Evolutionary conservation across 2,329 filamentous ascomycete species (phyloP), one percentile per base, ranked within the genome.

Genomic region (Coleophoma cylindrospora): DNA sequence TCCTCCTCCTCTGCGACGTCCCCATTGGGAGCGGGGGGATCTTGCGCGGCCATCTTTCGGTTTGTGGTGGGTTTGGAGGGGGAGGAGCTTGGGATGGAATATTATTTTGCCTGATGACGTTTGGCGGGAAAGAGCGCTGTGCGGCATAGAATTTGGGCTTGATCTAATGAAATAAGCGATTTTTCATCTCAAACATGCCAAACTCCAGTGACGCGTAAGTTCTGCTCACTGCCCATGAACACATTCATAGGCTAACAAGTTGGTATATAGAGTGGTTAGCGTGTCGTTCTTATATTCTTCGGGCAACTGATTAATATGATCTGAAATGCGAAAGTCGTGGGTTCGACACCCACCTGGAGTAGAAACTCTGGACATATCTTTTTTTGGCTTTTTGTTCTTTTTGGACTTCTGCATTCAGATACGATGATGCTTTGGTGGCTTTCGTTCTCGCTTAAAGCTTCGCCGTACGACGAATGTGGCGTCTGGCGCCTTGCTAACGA

Each of bases 1-100:
- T 91, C 89, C 17, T 91, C 89, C 7, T 89, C 87, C 3, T 89
- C 87, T 2, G 76, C 75, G 1, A 63, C 66, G 6, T 57, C 57
- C n/a, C 10, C 13, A 22, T 44, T 49, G 19, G 12, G 27, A 6
- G 51, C 34, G 15, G 32, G 17, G 14, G 49, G 34, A 36, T 59
- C 53, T 54, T 50, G 51, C n/a, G 54, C 38, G 33, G 56, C 17
- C 57, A 60, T 61, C 22, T 44, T 52, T 36, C 6, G 12, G 36
- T 17, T 36, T 10, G 32, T 32, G 38, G 47, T 34, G 21, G 14
- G 4, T 41, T 47, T 40, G 34, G 43, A 37, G 14, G 17, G 19
- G 33, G 38, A 17, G 27, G 14, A 27, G 32, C 12, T 21, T 32
- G 21, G 21, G 10, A 19, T 13, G 14, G 14, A 17, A 12, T 14